Evolutionary conservation across 1,139 yeast species (phyloP).

Genomic region (Hansenula lynferdii): DNA sequence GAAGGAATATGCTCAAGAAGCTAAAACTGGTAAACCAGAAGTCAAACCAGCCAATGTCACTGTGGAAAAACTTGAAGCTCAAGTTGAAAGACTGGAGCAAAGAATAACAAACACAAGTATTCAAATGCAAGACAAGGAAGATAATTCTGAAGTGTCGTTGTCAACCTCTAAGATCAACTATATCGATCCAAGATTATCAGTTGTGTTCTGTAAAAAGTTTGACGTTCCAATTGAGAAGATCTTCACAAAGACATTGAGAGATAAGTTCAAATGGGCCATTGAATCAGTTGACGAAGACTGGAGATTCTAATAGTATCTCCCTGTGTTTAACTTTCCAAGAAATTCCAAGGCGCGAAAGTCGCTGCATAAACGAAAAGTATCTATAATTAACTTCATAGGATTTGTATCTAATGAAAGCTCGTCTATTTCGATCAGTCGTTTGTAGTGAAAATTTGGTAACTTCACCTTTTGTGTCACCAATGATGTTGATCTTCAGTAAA

Average conservation of each 20-base stretch:
- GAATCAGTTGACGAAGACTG: slow-evolving; percentile 86
- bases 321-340: too few species aligned
- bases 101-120: slow-evolving; percentile 65
- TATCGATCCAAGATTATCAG: slow-evolving; percentile 92
- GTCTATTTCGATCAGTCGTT: too few species aligned
- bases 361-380: too few species aligned
- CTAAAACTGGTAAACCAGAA: slow-evolving; percentile 56
- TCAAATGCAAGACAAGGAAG: slow-evolving; percentile 87
- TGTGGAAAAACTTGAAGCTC: slow-evolving; percentile 70
- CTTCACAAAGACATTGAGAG: slow-evolving; percentile 86
- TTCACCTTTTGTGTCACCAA: too few species aligned
- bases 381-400: too few species aligned
- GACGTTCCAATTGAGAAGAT: slow-evolving; percentile 90
- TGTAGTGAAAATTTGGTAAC: too few species aligned
- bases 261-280: slow-evolving; percentile 94
- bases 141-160: slow-evolving; percentile 87
- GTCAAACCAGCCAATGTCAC: slow-evolving; percentile 38
- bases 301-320: slow-evolving; percentile 68
- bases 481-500: too few species aligned
- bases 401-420: too few species aligned
- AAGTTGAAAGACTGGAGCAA: slow-evolving; percentile 66
- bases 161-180: slow-evolving; percentile 93
- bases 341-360: not conserved
- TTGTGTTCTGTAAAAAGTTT: slow-evolving; percentile 81
- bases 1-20: slow-evolving; percentile 53